These are phyloP conservation scores for Globisporangium uncinulatum DNA, from an alignment of 352 stramenopile species.

Conservation along the genomic window DNA sequence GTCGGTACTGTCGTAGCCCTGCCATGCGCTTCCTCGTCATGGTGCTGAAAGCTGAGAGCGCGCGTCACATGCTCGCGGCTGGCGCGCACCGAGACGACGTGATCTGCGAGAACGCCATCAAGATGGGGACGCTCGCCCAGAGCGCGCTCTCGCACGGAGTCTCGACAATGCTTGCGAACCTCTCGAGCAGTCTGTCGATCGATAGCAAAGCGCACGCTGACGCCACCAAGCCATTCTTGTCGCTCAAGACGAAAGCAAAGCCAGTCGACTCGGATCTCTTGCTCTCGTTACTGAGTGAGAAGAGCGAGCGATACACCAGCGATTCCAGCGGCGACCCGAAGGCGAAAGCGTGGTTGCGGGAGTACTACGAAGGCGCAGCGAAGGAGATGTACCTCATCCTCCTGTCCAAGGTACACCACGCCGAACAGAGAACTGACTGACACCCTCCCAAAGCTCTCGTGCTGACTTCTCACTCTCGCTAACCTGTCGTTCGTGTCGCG, in stretches of 20 bases:
- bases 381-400: conserved; percentile 86
- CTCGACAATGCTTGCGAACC: conserved; percentile 82
- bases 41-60: conserved; percentile 68
- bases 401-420: conserved; percentile 45
- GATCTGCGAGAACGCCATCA: conserved; percentile 86
- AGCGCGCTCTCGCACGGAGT: conserved; percentile 67
- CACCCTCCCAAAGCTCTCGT: background rate
- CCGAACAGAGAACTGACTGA: background rate
- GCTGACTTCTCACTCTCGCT: too few relatives aligned
- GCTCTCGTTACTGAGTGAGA: conserved; percentile 2
- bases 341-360: conserved; percentile 39
- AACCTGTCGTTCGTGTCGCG: background rate
- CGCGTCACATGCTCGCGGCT: conserved; percentile 72
- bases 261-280: conserved; percentile 17
- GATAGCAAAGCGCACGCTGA: conserved; percentile 22
- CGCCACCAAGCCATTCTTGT: conserved; percentile 10
- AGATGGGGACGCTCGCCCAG: conserved; percentile 83
- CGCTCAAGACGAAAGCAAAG: conserved; percentile 25
- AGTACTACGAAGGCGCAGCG: conserved; percentile 73
- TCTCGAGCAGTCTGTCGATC: conserved; percentile 73
- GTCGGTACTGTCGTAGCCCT: conserved; percentile 19
- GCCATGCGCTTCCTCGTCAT: conserved; percentile 69
- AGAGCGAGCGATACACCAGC: background rate
- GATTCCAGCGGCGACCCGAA: background rate
- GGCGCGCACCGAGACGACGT: conserved; percentile 75